Base-by-base conservation (phyloP, 2,329 filamentous ascomycete genomes). In the Golovinomyces cichoracearum region DNA sequence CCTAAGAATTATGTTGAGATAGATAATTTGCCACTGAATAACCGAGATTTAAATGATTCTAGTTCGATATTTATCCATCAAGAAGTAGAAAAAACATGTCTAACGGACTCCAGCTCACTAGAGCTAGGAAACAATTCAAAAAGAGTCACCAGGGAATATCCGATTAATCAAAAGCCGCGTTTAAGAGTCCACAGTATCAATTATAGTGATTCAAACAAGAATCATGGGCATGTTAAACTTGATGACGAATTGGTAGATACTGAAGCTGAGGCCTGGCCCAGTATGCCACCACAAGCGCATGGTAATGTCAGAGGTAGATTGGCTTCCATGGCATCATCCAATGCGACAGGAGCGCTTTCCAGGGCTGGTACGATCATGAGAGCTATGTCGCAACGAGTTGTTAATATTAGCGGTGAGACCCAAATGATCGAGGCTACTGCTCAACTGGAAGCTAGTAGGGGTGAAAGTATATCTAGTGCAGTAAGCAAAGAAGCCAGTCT, bases 331-430 rank as follows among this genome's bases (percentile, higher is more conserved):
- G 80, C 79, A 40, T 67, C 78, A 35, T 76, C 78, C 1, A 78
- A 77, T 17, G 70, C 72, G 7, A 70, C 74, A 10, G 73, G 72
- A 23, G 78, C 80, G 17, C 62, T 86, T 48, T 73, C 71, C 22
- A 70, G 76, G 55, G 80, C 81, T 52, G 74, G 80, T 41, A 83
- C 80, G 7, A 83, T 85, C 56, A 74, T 86, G 63, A 74, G 80
- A 54, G 76, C 76, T 52, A 93, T 98, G 76, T 95, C 92, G 27
- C 86, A 94, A 65, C 83, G 90, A 67, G 86, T 98, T 49, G 90
- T 98, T 59, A 95, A 95, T 60, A 74, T 98, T 57, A 93, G 85
- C 64, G 93, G 93, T 60, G 90, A 95, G 58, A 80, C 79, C 4
- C 83, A 94, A 56, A 66, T 83, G 19, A 69, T 86, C 15, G 84